phyloP scores from a whole-genome alignment of 2,329 filamentous ascomycete species.

The Sclerotinia nivalis region DNA sequence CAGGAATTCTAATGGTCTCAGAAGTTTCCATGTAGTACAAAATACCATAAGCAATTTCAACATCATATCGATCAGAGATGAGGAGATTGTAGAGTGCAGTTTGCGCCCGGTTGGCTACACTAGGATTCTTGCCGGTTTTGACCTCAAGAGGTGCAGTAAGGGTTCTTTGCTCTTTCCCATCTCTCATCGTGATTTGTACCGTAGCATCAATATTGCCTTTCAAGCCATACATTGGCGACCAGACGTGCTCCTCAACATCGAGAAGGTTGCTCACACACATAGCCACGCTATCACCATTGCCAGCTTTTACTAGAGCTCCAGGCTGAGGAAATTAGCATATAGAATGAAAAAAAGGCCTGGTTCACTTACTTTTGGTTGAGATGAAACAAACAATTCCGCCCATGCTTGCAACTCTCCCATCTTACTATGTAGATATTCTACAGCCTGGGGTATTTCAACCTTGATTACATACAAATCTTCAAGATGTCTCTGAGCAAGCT shows the following conservation, averaged over 20 bases:
- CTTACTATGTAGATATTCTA: conserved; percentile 79
- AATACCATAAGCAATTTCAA: conserved; percentile 86
- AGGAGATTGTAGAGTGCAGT: conserved; percentile 92
- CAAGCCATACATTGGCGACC: conserved; percentile 95
- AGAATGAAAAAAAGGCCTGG: neutral
- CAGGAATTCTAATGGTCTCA: conserved; percentile 80
- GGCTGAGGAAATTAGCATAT: conserved; percentile 45
- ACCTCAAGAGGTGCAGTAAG: conserved; percentile 92
- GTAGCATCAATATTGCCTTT: conserved; percentile 99
- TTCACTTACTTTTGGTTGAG: conserved; percentile 61
- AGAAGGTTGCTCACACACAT: conserved; percentile 92
- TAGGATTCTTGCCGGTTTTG: conserved; percentile 88
- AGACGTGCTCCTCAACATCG: conserved; percentile 96
- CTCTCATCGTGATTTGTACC: conserved; percentile 80
- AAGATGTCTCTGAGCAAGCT: conserved; percentile 72
- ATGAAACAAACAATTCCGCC: conserved; percentile 78
- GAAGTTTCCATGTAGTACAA: conserved; percentile 95
- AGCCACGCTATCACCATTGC: conserved; percentile 71
- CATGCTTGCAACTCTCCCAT: conserved; percentile 79
- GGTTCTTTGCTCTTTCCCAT: conserved; percentile 64
- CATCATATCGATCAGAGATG: conserved; percentile 90
- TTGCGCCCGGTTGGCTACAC: conserved; percentile 82
- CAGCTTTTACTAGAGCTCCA: conserved; percentile 75
- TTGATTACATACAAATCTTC: conserved; percentile 90
- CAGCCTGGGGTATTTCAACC: conserved; percentile 69